Evolutionary conservation across 495 filamentous ascomycete genomes (phyloP).

Genomic region (Aspergillus bridgeri): DNA sequence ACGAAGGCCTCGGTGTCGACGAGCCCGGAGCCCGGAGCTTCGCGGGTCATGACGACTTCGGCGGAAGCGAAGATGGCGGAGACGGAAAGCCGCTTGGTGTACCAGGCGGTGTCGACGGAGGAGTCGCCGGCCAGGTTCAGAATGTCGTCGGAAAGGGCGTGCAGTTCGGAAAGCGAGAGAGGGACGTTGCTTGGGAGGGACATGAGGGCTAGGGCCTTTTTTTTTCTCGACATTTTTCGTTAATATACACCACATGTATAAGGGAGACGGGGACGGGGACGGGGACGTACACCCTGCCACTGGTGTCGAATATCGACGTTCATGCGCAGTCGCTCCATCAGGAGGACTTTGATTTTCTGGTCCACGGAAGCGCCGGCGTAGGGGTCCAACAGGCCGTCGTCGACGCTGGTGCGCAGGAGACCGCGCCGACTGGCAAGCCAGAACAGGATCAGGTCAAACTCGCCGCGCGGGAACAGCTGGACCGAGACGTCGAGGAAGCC

Average conservation of each 20-base stretch:
- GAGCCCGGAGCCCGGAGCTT: slow-evolving; percentile 58
- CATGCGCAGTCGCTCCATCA: slow-evolving; percentile 67
- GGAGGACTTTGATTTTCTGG: slow-evolving; percentile 59
- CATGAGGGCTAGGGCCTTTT: slow-evolving; percentile 83
- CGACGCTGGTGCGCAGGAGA: slow-evolving; percentile 49
- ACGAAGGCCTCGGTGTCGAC: slow-evolving; percentile 76
- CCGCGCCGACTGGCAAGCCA: slow-evolving; percentile 69
- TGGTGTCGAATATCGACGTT: slow-evolving; percentile 66
- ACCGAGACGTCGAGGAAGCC: slow-evolving; percentile 84
- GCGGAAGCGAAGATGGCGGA: slow-evolving; percentile 77
- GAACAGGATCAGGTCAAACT: slow-evolving; percentile 79
- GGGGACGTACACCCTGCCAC: slow-evolving; percentile 75
- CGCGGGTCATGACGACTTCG: slow-evolving; percentile 92
- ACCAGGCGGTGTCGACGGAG: slow-evolving; percentile 82
- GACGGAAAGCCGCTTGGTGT: slow-evolving; percentile 78
- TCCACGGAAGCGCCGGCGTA: slow-evolving; percentile 37
- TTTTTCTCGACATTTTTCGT: slow-evolving; percentile 5
- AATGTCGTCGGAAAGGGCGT: slow-evolving; percentile 81
- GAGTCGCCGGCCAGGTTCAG: slow-evolving; percentile 77
- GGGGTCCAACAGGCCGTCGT: slow-evolving; percentile 34
- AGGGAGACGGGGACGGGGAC: background rate
- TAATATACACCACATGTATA: background rate
- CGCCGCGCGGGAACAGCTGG: slow-evolving; percentile 73
- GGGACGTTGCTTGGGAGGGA: slow-evolving; percentile 74
- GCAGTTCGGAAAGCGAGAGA: slow-evolving; percentile 73